Conservation (phyloP, 176 grass and related monocot genomes). For the Hsuehochloa calcarea region DNA sequence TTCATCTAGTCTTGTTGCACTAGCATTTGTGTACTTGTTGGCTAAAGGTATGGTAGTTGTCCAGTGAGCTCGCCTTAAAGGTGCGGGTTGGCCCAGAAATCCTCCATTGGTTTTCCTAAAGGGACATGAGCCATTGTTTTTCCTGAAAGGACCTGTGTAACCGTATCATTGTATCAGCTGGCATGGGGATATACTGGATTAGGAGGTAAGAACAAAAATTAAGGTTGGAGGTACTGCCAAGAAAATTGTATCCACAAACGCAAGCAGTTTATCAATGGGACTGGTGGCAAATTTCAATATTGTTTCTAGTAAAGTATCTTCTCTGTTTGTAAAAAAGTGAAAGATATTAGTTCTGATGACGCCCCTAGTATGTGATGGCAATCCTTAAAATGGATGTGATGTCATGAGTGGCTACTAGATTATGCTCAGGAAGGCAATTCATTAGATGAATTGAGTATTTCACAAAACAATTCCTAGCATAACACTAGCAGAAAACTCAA, state of each 20-base stretch:
- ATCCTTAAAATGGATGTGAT: constrained; percentile 1
- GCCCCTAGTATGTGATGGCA: neutral
- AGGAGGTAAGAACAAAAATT: neutral
- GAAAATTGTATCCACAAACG: neutral
- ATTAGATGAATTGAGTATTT: constrained; percentile 10
- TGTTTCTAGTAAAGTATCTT: neutral
- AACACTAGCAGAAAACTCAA: neutral
- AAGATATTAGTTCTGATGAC: neutral
- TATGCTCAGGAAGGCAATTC: neutral
- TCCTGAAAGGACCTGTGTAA: neutral
- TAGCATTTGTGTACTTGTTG: constrained; percentile 27
- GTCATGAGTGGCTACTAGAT: constrained; percentile 18
- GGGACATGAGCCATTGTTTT: neutral
- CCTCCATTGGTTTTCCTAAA: neutral
- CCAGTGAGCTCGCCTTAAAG: constrained; percentile 13
- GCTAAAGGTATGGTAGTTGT: neutral
- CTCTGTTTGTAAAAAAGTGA: neutral
- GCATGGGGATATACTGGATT: neutral
- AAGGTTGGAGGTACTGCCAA: neutral
- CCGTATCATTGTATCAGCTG: constrained; percentile 13
- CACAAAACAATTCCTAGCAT: constrained; percentile 4
- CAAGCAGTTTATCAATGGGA: constrained; percentile 14
- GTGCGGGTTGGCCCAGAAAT: neutral
- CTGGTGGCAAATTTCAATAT: neutral
- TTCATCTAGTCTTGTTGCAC: neutral